These are phyloP conservation scores for Aureobasidium namibiae DNA, from an alignment of 2,329 filamentous ascomycete species.

Conservation along the genomic window DNA sequence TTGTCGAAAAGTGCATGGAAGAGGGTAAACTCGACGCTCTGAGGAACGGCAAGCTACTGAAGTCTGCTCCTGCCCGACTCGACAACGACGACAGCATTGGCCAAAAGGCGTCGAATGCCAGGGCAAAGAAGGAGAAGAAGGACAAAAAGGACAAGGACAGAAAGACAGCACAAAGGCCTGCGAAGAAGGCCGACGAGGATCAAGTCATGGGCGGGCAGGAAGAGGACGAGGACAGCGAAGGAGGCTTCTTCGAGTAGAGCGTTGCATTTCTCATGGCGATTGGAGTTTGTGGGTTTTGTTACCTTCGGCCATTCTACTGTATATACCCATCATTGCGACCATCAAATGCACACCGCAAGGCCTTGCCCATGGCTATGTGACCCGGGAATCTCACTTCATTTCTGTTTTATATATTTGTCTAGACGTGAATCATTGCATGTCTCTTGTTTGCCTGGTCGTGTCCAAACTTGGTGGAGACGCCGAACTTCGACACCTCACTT, in stretches of 20 bases:
- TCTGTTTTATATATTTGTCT: too few relatives aligned
- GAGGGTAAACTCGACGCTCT: slow-evolving; percentile 49
- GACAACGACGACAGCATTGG: slow-evolving; percentile 16
- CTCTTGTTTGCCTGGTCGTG: not conserved
- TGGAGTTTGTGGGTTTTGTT: not conserved
- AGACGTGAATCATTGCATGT: not conserved
- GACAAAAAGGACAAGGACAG: slow-evolving; percentile 3
- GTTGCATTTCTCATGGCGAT: not conserved
- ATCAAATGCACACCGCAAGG: not conserved
- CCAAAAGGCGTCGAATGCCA: slow-evolving; percentile 6
- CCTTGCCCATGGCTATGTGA: not conserved
- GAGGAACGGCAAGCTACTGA: slow-evolving; percentile 42
- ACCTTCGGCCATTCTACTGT: not conserved
- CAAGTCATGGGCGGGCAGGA: slow-evolving; percentile 14
- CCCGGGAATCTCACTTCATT: not conserved
- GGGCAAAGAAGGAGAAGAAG: slow-evolving; percentile 8
- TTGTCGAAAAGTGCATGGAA: slow-evolving; percentile 57
- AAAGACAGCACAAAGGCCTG: slow-evolving; percentile 3
- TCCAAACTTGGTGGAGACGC: not conserved
- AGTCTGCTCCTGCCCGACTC: not conserved
- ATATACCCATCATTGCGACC: slow-evolving; percentile 4
- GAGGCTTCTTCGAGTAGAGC: slow-evolving; percentile 28
- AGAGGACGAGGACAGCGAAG: slow-evolving; percentile 28
- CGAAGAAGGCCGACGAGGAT: slow-evolving; percentile 4
- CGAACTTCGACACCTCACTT: not conserved